These are phyloP conservation scores for Boechera retrofracta DNA, from an alignment of 345 rosid species.

Conservation along the genomic window DNA sequence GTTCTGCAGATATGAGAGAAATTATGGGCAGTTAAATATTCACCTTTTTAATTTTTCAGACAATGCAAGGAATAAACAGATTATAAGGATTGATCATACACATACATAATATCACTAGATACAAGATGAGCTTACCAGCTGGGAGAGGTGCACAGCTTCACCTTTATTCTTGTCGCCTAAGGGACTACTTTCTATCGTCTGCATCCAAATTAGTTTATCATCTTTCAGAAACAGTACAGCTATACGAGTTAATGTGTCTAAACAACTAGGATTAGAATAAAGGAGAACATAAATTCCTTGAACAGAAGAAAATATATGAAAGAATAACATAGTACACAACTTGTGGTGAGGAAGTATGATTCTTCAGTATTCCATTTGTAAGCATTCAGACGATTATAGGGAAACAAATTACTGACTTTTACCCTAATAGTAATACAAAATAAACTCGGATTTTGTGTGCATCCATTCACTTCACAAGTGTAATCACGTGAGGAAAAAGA, in stretches of 20 bases:
- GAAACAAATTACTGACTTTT: background rate
- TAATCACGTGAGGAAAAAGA: slow-evolving; percentile 16
- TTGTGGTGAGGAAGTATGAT: background rate
- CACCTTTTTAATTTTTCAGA: slow-evolving; percentile 1
- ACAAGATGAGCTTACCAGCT: slow-evolving; percentile 73
- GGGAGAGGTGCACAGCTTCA: slow-evolving; percentile 93
- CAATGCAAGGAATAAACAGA: background rate
- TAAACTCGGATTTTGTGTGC: slow-evolving; percentile 9
- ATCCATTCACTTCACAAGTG: slow-evolving; percentile 7
- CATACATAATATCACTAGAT: slow-evolving; percentile 33
- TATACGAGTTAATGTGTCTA: slow-evolving; percentile 4
- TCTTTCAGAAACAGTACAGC: slow-evolving; percentile 31
- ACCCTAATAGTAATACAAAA: slow-evolving; percentile 13
- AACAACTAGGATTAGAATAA: slow-evolving; percentile 11
- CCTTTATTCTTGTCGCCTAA: slow-evolving; percentile 75
- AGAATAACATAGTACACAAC: slow-evolving; percentile 20
- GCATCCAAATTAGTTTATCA: slow-evolving; percentile 42
- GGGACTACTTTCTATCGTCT: slow-evolving; percentile 96
- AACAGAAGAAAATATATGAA: slow-evolving; percentile 18
- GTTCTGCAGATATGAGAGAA: slow-evolving; percentile 71
- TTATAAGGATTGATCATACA: slow-evolving; percentile 17
- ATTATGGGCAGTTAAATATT: slow-evolving; percentile 29
- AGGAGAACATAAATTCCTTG: slow-evolving; percentile 15
- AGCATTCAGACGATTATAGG: slow-evolving; percentile 12
- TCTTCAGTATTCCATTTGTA: slow-evolving; percentile 14